These are phyloP conservation scores for Trypanosoma melophagium DNA, from an alignment of 208 protist species.

Conservation along the genomic window DNA sequence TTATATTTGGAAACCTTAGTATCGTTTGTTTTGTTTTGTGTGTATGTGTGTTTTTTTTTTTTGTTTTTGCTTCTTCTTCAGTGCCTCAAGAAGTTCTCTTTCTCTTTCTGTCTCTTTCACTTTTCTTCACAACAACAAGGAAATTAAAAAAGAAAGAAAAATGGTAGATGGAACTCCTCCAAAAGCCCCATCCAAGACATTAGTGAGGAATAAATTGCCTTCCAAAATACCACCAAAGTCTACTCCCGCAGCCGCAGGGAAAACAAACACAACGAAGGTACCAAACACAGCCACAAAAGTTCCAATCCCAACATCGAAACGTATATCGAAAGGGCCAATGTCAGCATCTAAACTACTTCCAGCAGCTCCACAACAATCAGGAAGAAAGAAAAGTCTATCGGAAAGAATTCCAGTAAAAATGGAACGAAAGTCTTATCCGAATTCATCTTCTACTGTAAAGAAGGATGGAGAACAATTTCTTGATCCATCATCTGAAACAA, in stretches of 20 bases:
- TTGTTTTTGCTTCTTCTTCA: too few relatives aligned
- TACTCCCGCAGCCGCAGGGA: neutral
- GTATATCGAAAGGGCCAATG: neutral
- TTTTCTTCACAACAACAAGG: neutral
- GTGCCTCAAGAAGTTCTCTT: too few relatives aligned
- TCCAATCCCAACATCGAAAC: neutral
- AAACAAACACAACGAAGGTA: neutral
- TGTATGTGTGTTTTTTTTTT: too few relatives aligned
- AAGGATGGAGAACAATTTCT: too few relatives aligned
- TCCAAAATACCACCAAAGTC: conserved; percentile 9
- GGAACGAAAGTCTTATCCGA: too few relatives aligned
- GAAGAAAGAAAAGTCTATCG: neutral
- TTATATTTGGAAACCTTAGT: too few relatives aligned
- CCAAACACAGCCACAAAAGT: neutral
- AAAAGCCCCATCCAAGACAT: conserved; percentile 1
- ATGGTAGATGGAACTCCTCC: conserved; percentile 1
- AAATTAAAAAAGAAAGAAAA: neutral
- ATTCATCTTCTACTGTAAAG: too few relatives aligned
- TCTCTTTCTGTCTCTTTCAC: too few relatives aligned
- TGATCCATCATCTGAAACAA: too few relatives aligned
- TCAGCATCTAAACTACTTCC: neutral
- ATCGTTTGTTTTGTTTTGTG: too few relatives aligned
- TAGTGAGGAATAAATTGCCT: conserved; percentile 12
- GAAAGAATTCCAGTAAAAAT: too few relatives aligned
- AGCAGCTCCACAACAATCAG: neutral